Evolutionary conservation across 805 yeast species (phyloP), one percentile per base, ranked within the genome.

Genomic region (Ogataea paraovalis): DNA sequence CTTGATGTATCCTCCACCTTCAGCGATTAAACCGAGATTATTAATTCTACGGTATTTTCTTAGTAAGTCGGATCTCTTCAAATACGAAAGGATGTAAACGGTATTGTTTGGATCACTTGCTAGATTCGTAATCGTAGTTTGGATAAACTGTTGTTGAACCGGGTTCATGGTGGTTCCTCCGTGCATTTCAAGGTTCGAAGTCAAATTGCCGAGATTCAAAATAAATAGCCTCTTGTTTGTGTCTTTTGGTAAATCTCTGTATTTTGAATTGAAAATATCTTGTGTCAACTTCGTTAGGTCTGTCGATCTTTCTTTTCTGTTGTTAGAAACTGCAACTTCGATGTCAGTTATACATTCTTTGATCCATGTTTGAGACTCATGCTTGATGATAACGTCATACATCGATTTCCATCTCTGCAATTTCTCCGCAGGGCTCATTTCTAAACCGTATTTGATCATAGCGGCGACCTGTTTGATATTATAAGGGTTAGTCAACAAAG

Each of bases 401-500:
- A 88, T 73, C 19, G 66, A 67, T 18, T 73, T 63, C 94, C 96
- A 89, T 41, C 88, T 74, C 32, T 66, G 55, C 30, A 66, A 57
- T 50, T 81, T 81, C 51, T 85, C 92, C n/a, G 69, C 73, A 1
- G 61, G 62, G 4, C 74, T 47, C 89, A 90, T 82, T 14, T 78
- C 79, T 37, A 94, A 67, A n/a, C 87, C 88, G 8, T 58, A 47
- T 51, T 79, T 72, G 46, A 88, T 84, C 8, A 78, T 72, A n/a
- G 78, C 72, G 0, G 94, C 73, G 50, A 90, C 79, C 49, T 77
- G 77, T 40, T 73, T 76, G 25, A 78, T 72, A 65, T 90, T 92
- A 96, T 97, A 94, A 2, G 99, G 99, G 59, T 94, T 94, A 33
- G 92, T 82, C 33, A 89, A 65, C 3, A 87, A 51, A 3, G 96